Evolutionary conservation across 2,329 filamentous ascomycete species (phyloP).

Genomic region (Neocatenulostroma microsporum): DNA sequence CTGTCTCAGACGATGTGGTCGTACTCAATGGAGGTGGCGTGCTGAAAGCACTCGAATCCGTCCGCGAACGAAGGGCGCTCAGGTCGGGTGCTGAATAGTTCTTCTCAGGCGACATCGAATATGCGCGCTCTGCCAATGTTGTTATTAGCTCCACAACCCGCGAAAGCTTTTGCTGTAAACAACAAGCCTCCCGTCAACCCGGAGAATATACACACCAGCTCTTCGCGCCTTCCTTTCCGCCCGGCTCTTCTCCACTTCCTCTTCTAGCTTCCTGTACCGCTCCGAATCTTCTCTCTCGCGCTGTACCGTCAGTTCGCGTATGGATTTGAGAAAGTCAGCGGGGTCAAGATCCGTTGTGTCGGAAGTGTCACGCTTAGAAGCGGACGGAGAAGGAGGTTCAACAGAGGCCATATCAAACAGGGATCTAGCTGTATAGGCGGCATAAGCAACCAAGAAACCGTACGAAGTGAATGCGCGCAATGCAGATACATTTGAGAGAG

Average conservation of each 20-base stretch:
- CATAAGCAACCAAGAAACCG: too few species aligned
- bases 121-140: conserved; percentile 65
- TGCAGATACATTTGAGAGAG: too few species aligned
- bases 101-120: conserved; percentile 88
- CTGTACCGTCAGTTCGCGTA: conserved; percentile 82
- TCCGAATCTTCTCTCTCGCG: conserved; percentile 47
- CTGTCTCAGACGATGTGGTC: conserved; percentile 6
- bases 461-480: too few species aligned
- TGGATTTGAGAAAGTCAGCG: conserved; percentile 84
- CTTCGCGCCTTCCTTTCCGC: conserved; percentile 73
- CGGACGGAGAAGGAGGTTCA: conserved; percentile 33
- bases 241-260: conserved; percentile 77
- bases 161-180: conserved; percentile 1
- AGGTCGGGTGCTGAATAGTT: conserved; percentile 5
- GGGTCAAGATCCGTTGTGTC: conserved; percentile 80
- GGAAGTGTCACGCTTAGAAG: conserved; percentile 42
- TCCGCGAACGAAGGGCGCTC: too few species aligned
- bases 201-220: conserved; percentile 48
- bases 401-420: background rate
- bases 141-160: conserved; percentile 2
- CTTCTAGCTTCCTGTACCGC: conserved; percentile 79
- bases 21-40: conserved; percentile 16
- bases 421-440: conserved; percentile 1
- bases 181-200: too few species aligned
- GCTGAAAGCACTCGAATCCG: too few species aligned